A percentile compares a stretch with the other conserved stretches of the same genome.
Conservation (phyloP, 768 basidiomycete species). For the Rhodocollybia butyracea region DNA sequence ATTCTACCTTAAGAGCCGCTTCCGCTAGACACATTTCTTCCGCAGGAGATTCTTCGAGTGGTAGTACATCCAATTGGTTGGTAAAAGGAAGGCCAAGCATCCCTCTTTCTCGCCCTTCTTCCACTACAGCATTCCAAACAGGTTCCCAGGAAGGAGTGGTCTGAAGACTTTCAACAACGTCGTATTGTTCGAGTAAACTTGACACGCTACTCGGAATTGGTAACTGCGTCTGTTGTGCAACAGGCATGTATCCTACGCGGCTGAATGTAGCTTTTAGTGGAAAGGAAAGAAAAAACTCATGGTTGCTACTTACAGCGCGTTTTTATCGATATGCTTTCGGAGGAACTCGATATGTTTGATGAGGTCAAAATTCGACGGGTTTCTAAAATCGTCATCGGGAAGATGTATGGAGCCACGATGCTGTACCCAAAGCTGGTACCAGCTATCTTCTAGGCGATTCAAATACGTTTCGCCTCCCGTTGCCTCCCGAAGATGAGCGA, state of each 20-base stretch:
- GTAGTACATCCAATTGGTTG: constrained; percentile 33
- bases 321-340: constrained; percentile 80
- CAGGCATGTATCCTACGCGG: constrained; percentile 60
- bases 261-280: constrained; percentile 31
- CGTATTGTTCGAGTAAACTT: constrained; percentile 42
- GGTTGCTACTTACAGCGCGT: constrained; percentile 65
- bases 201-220: constrained; percentile 42
- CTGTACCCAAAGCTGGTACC: constrained; percentile 75
- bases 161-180: constrained; percentile 44
- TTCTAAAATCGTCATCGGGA: constrained; percentile 67
- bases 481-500: constrained; percentile 55
- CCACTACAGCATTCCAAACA: constrained; percentile 67
- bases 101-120: constrained; percentile 74
- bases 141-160: constrained; percentile 61
- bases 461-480: constrained; percentile 74
- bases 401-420: constrained; percentile 65
- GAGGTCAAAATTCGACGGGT: constrained; percentile 75
- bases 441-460: constrained; percentile 75
- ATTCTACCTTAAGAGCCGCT: constrained; percentile 64
- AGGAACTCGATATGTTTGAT: constrained; percentile 79
- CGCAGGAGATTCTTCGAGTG: constrained; percentile 17
- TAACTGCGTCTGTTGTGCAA: constrained; percentile 28
- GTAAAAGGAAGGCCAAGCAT: constrained; percentile 57
- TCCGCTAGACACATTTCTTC: constrained; percentile 58
- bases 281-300: not conserved